Evolutionary conservation across 305 asterid genomes (phyloP).

Genomic region (Rubia balearica): DNA sequence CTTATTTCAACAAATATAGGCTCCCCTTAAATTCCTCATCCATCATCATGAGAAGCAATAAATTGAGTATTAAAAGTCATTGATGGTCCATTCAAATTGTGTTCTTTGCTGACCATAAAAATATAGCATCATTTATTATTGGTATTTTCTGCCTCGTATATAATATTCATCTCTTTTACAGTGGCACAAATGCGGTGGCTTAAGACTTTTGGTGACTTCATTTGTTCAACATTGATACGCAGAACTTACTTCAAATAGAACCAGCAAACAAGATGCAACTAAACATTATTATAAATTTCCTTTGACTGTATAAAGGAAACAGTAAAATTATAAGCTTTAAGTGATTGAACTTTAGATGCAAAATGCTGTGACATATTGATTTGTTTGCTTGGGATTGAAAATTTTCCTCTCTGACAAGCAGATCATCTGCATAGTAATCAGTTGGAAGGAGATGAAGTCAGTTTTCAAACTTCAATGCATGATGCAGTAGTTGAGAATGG

Average conservation of each 20-base stretch:
- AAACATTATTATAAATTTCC: neutral
- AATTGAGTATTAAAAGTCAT: neutral
- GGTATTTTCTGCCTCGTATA: neutral
- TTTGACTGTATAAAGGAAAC: neutral
- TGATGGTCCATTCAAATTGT: neutral
- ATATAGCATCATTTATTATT: neutral
- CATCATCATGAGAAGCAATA: neutral
- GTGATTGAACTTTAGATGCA: neutral
- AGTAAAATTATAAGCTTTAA: neutral
- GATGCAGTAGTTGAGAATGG: conserved; percentile 39
- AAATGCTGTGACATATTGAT: neutral
- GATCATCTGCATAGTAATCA: conserved; percentile 31
- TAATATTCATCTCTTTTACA: neutral
- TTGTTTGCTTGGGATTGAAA: conserved; percentile 11
- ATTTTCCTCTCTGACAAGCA: conserved; percentile 15
- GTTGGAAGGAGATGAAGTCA: conserved; percentile 25
- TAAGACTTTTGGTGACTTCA: neutral
- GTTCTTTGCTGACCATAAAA: neutral
- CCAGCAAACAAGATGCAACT: neutral
- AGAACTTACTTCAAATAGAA: neutral
- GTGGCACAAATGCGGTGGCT: no score
- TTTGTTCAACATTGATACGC: neutral
- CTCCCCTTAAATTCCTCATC: neutral
- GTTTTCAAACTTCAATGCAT: conserved; percentile 22
- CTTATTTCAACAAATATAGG: neutral